Evolutionary conservation across 2,329 filamentous ascomycete species (phyloP).

Genomic region (Sarocladium strictum): DNA sequence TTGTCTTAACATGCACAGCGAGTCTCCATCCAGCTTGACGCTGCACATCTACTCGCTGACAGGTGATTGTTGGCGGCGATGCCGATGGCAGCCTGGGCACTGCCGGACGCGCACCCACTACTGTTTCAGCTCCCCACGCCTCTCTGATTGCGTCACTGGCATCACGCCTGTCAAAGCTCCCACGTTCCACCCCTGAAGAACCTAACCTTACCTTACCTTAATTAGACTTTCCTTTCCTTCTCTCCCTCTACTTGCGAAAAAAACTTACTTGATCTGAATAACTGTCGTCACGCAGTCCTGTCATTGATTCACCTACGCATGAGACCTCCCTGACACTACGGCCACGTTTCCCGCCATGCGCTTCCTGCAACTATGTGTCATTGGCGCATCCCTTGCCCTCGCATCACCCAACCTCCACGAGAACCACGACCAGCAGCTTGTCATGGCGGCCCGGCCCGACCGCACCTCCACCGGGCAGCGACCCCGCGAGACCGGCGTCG

Average conservation of each 20-base stretch:
- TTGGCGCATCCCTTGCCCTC: slow-evolving; percentile 1
- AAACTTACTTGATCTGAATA: neutral
- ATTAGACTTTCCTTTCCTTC: neutral
- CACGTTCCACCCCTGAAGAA: no score
- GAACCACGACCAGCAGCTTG: slow-evolving; percentile 8
- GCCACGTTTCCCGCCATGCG: neutral
- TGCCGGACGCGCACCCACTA: no score
- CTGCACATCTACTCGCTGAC: no score
- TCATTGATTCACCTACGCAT: neutral
- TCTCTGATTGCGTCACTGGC: neutral
- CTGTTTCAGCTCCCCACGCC: neutral
- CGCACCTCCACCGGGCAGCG: neutral
- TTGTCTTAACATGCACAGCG: no score
- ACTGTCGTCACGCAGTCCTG: neutral
- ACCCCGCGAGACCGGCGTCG: slow-evolving; percentile 26
- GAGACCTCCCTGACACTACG: neutral
- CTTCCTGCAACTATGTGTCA: neutral
- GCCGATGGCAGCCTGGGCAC: no score
- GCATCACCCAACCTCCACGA: neutral
- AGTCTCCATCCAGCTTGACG: no score
- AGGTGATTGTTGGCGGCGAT: neutral
- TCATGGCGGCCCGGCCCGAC: slow-evolving; percentile 12
- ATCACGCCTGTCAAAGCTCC: neutral
- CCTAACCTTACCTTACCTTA: neutral
- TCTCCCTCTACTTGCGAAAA: neutral